Evolutionary conservation across 441 rosid genomes (phyloP).

Genomic region (Erodium texanum): DNA sequence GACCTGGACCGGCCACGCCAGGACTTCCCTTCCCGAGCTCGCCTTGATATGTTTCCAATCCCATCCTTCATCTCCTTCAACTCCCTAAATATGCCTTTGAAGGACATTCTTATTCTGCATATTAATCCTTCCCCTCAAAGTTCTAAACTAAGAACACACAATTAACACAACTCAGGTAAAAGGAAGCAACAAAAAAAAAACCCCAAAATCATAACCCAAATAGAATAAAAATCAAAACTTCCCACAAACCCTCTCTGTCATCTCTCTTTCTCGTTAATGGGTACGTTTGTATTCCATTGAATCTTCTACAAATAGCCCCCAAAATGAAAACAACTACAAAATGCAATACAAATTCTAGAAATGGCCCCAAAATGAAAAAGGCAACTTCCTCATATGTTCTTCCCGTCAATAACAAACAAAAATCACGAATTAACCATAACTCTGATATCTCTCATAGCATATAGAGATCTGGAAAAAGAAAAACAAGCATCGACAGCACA

Average conservation of each 20-base stretch:
- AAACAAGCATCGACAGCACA: neutral
- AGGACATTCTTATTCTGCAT: constrained; percentile 45
- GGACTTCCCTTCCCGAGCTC: constrained; percentile 66
- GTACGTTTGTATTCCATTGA: neutral
- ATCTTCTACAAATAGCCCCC: neutral
- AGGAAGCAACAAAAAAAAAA: neutral
- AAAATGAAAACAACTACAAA: neutral
- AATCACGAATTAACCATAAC: neutral
- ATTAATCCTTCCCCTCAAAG: constrained; percentile 3
- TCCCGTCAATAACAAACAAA: neutral
- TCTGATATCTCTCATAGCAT: neutral
- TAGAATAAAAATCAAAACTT: neutral
- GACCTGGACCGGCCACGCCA: constrained; percentile 61
- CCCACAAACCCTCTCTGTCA: neutral
- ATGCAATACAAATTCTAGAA: neutral
- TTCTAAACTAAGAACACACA: neutral
- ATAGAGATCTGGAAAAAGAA: too few relatives aligned
- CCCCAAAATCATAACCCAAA: neutral
- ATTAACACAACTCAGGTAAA: neutral
- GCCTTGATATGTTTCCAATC: constrained; percentile 79
- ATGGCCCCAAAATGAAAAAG: neutral
- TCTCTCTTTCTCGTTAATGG: too few relatives aligned
- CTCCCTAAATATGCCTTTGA: constrained; percentile 84
- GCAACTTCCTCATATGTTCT: neutral
- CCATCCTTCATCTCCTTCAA: constrained; percentile 52